These are phyloP conservation scores for Cymbidium sinense DNA, from an alignment of 106 monocot species.

Conservation along the genomic window DNA sequence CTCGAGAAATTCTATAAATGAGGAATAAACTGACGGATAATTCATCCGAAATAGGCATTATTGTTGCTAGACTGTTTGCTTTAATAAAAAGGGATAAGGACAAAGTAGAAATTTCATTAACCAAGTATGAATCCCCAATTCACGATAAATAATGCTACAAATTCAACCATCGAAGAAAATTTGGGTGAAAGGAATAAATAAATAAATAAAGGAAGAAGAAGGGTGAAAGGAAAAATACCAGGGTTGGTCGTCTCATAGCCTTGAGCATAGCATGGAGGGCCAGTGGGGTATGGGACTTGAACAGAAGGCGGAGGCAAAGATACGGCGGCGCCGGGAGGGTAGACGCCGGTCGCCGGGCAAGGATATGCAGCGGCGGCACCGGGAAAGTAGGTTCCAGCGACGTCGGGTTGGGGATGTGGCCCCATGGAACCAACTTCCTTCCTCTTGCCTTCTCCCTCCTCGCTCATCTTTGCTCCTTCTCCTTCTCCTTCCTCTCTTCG, in stretches of 20 bases:
- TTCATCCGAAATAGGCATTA: too few relatives aligned
- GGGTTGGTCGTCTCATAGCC: background rate
- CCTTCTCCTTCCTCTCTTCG: background rate
- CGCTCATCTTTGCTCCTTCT: conserved; percentile 1
- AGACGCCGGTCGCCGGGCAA: background rate
- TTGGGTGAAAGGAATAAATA: background rate
- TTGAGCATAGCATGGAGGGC: background rate
- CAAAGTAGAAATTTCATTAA: too few relatives aligned
- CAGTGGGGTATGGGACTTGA: background rate
- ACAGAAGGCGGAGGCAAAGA: background rate
- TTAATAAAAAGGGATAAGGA: too few relatives aligned
- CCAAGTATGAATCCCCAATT: too few relatives aligned
- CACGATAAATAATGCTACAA: too few relatives aligned
- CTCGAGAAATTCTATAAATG: too few relatives aligned
- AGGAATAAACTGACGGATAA: too few relatives aligned
- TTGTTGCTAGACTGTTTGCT: too few relatives aligned
- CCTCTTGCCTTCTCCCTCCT: background rate
- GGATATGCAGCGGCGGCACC: background rate
- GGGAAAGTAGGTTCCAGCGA: background rate
- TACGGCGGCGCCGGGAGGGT: background rate
- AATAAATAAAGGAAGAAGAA: too few relatives aligned
- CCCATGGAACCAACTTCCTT: background rate
- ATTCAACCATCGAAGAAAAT: background rate
- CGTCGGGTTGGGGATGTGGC: background rate
- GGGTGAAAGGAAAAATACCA: background rate